phyloP scores from a whole-genome alignment of 2,329 filamentous ascomycete species.

The Colletotrichum cuscutae region DNA sequence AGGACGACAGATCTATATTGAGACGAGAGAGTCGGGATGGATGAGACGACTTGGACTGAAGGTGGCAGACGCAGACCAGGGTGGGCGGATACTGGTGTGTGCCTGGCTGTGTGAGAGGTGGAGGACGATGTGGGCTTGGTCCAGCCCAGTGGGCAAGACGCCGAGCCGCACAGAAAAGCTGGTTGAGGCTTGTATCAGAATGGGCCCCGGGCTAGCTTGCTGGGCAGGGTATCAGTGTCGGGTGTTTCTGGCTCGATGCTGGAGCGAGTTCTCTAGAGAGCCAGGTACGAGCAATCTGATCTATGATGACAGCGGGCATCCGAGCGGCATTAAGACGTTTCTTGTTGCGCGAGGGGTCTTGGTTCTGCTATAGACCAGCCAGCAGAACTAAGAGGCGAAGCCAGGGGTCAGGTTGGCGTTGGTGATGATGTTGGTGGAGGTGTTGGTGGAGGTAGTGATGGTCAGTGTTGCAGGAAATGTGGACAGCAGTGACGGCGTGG shows the following conservation, averaged over 20 bases:
- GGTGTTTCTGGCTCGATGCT: conserved; percentile 51
- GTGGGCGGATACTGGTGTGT: neutral
- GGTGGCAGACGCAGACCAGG: conserved; percentile 29
- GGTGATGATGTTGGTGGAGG: conserved; percentile 4
- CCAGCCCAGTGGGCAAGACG: conserved; percentile 51
- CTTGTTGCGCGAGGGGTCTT: conserved; percentile 33
- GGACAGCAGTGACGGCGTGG: neutral
- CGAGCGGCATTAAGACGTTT: conserved; percentile 58
- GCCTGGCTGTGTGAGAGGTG: neutral
- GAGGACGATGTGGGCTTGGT: conserved; percentile 35
- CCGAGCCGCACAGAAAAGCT: conserved; percentile 40
- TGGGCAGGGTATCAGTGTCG: conserved; percentile 47
- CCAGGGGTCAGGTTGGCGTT: conserved; percentile 11
- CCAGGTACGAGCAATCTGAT: conserved; percentile 62
- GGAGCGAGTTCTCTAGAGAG: conserved; percentile 52
- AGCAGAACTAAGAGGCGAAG: conserved; percentile 19
- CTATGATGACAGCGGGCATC: conserved; percentile 65
- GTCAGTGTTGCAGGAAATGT: conserved; percentile 5
- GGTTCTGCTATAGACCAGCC: conserved; percentile 32
- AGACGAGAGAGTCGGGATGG: conserved; percentile 36
- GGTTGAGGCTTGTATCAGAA: conserved; percentile 51
- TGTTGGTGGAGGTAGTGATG: conserved; percentile 8
- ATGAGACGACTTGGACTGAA: conserved; percentile 21
- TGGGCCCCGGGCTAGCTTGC: conserved; percentile 44
- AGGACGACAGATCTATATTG: conserved; percentile 50